These are phyloP conservation scores for Aphanomyces invadans DNA, from an alignment of 352 stramenopile species.

Conservation along the genomic window DNA sequence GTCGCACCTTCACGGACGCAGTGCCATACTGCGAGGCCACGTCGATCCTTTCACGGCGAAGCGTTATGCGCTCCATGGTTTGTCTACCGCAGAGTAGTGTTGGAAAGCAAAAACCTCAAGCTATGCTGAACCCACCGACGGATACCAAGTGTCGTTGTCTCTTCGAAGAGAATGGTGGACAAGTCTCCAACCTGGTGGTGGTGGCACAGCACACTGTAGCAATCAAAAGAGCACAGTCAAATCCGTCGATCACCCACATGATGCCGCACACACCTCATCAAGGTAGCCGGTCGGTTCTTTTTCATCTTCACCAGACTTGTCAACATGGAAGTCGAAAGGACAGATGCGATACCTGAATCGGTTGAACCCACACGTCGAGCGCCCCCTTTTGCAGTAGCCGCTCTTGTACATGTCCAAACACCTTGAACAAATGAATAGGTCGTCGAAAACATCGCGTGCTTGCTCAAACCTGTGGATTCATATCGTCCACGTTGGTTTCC, in stretches of 20 bases:
- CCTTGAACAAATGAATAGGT: conserved; percentile 13
- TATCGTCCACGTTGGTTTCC: conserved; percentile 88
- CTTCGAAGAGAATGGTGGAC: conserved; percentile 54
- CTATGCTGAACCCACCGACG: conserved; percentile 62
- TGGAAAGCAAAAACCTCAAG: too few species aligned
- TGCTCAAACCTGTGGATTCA: conserved; percentile 58
- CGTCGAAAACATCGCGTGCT: background rate
- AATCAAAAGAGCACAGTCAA: background rate
- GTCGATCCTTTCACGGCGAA: conserved; percentile 46
- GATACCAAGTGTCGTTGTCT: conserved; percentile 86
- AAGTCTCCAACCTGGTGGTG: conserved; percentile 46
- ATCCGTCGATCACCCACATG: too few species aligned
- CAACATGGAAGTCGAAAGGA: background rate
- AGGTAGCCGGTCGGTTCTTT: conserved; percentile 73
- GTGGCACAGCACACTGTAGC: conserved; percentile 62
- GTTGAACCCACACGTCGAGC: conserved; percentile 82
- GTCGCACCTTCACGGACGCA: conserved; percentile 47
- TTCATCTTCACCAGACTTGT: conserved; percentile 58
- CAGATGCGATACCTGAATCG: conserved; percentile 40
- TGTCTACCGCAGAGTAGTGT: too few species aligned
- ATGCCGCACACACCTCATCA: conserved; percentile 68
- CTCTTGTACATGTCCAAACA: conserved; percentile 72
- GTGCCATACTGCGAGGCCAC: conserved; percentile 37
- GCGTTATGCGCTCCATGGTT: conserved; percentile 44
- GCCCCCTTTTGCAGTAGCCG: conserved; percentile 52